phyloP scores from a whole-genome alignment of 1,284 basidiomycete genomes.

The Ustilago nuda region DNA sequence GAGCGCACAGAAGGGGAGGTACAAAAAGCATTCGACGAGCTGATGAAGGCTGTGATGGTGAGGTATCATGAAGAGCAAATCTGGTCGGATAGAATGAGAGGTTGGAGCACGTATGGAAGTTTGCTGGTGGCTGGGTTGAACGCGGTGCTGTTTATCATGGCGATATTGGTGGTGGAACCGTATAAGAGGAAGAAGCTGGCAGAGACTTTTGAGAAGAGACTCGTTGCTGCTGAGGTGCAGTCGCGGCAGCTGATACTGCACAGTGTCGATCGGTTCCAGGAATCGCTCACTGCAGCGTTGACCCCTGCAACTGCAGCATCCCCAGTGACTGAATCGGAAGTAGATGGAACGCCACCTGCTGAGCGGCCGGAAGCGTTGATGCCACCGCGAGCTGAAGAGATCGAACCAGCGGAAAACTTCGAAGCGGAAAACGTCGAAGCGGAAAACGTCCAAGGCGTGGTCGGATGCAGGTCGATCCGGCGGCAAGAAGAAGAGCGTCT shows the following conservation, averaged over 20 bases:
- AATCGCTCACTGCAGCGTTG: slow-evolving; percentile 17
- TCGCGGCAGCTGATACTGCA: slow-evolving; percentile 37
- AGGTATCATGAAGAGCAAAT: slow-evolving; percentile 67
- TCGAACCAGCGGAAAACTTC: not conserved
- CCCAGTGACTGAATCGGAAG: not conserved
- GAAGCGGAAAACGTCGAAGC: not conserved
- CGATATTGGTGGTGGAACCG: slow-evolving; percentile 67
- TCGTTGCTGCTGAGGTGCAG: slow-evolving; percentile 57
- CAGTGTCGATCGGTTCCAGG: slow-evolving; percentile 46
- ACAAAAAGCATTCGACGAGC: slow-evolving; percentile 57
- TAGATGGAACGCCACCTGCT: not conserved
- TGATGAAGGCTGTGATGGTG: slow-evolving; percentile 62
- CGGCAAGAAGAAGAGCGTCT: slow-evolving; percentile 28
- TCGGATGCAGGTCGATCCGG: too few species aligned
- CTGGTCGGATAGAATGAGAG: slow-evolving; percentile 65
- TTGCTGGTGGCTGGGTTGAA: slow-evolving; percentile 61
- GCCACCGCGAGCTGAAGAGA: not conserved
- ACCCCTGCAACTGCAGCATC: not conserved
- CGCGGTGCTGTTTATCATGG: slow-evolving; percentile 63
- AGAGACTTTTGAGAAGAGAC: slow-evolving; percentile 61
- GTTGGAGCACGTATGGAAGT: slow-evolving; percentile 60
- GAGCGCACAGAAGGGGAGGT: slow-evolving; percentile 55
- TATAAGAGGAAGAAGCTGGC: slow-evolving; percentile 67
- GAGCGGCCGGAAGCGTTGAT: not conserved
- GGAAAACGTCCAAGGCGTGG: not conserved